Base-by-base conservation (phyloP, 768 basidiomycete species). In the Exidia glandulosa region DNA sequence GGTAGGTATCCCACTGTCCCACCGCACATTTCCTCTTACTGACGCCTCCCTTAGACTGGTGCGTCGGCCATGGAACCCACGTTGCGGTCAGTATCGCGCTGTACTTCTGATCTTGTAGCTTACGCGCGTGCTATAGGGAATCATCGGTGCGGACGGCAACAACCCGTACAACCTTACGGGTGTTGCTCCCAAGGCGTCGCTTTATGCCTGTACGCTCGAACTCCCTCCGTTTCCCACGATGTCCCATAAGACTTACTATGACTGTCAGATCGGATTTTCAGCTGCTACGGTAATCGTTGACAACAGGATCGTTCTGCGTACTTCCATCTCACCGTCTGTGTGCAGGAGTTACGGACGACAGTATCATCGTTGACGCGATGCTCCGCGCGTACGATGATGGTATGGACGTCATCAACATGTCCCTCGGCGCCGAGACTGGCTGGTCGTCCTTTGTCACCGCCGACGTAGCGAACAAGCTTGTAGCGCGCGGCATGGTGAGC, bases 121-220 rank as follows among this genome's bases (percentile, higher is more conserved):
- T 54, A n/a, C 62, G 64, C 36, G 66, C 67, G 66, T 68, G 59
- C 67, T 37, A 14, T 29, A 54, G 50, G 41, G 41, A 14, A 54
- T 54, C 65, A 78, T 86, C 58, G 85, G 81, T 13, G 82, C 82
- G 19, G 72, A 83, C 62, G 79, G 81, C 1, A 78, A 72, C 52
- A 88, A 87, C 66, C 66, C 69, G 34, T 85, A 81, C 74, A 82
- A 82, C 69, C 80, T 88, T 64, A 82, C 80, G 54, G 88, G 88
- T 59, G 86, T 86, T 41, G 86, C 87, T 2, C 85, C 79, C 59
- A 75, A 77, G 1, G 82, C 86, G 0, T 77, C 77, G 2, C 69
- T 87, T 37, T 77, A 73, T 2, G 67, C 77, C 3, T 84, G 41
- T 45, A 45, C 16, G 41, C n/a, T n/a, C n/a, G n/a, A n/a, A n/a